phyloP scores from a whole-genome alignment of 2,329 filamentous ascomycete species.

The Trichoderma sp. region DNA sequence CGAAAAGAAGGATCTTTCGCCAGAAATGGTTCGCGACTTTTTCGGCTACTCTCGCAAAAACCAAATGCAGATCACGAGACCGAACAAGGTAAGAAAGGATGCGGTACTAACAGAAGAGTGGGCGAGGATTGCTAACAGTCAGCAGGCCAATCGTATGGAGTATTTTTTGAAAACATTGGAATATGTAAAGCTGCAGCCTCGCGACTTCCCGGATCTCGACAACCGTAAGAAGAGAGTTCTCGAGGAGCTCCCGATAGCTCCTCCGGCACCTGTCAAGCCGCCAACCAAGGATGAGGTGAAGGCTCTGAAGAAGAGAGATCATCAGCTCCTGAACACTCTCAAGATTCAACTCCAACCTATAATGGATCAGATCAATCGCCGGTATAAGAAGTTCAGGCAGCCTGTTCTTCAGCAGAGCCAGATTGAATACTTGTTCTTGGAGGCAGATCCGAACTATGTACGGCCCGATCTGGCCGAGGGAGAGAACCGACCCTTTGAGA shows the following conservation, averaged over 20 bases:
- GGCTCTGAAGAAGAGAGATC: slow-evolving; percentile 75
- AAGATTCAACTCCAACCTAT: slow-evolving; percentile 90
- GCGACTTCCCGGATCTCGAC: slow-evolving; percentile 81
- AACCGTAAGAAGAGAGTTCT: slow-evolving; percentile 84
- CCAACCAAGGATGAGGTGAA: slow-evolving; percentile 77
- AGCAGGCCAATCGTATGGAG: slow-evolving; percentile 60
- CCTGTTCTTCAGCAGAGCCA: slow-evolving; percentile 70
- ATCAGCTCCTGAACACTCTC: slow-evolving; percentile 77
- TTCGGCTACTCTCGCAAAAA: slow-evolving; percentile 86
- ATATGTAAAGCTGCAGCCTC: slow-evolving; percentile 74
- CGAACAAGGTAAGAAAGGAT: slow-evolving; percentile 51
- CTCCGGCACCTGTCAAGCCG: slow-evolving; percentile 63
- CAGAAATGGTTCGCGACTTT: slow-evolving; percentile 66
- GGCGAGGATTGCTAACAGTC: not conserved
- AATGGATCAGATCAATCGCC: slow-evolving; percentile 93
- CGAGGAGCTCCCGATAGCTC: slow-evolving; percentile 71
- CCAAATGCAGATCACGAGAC: slow-evolving; percentile 65
- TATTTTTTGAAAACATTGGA: slow-evolving; percentile 75
- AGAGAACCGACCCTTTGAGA: slow-evolving; percentile 71
- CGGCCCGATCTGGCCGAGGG: slow-evolving; percentile 51
- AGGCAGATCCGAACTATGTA: slow-evolving; percentile 72
- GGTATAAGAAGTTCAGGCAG: slow-evolving; percentile 83
- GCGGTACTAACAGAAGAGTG: not conserved
- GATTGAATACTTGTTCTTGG: slow-evolving; percentile 80
- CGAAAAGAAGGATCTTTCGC: slow-evolving; percentile 58